Evolutionary conservation across 345 rosid species (phyloP).

Genomic region (Arabidopsis arenosa): DNA sequence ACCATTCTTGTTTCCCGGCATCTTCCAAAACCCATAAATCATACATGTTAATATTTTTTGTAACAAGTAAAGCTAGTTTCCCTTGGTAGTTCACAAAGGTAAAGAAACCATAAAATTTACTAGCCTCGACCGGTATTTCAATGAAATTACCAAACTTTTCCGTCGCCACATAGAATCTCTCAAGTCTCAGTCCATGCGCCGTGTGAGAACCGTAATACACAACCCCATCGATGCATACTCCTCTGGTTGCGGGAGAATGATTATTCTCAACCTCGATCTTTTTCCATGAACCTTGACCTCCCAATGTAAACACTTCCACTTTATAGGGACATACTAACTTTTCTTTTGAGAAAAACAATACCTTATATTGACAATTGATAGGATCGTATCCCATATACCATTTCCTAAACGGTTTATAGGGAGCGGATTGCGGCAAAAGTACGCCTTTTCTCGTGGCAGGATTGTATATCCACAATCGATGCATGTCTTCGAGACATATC

Average conservation of each 20-base stretch:
- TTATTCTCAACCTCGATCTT: not conserved
- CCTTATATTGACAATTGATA: constrained; percentile 5
- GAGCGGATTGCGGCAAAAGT: not conserved
- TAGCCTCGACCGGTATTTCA: not conserved
- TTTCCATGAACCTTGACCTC: constrained; percentile 9
- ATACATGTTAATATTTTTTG: not conserved
- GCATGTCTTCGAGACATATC: not conserved
- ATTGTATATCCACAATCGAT: not conserved
- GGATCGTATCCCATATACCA: constrained; percentile 19
- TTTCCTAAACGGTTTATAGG: too few relatives aligned
- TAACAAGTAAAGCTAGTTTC: constrained; percentile 1
- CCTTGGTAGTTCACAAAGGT: not conserved
- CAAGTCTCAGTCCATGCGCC: not conserved
- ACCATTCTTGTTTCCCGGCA: not conserved
- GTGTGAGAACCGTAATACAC: not conserved
- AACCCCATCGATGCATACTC: not conserved
- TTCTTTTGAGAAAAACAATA: not conserved
- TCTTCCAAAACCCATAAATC: constrained; percentile 16
- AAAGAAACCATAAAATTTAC: too few relatives aligned
- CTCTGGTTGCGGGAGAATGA: not conserved
- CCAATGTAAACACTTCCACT: not conserved
- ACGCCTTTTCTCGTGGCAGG: not conserved
- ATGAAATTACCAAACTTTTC: not conserved
- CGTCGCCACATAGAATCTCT: not conserved
- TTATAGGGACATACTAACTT: not conserved